These are phyloP conservation scores for Sisymbrium altissimum DNA, from an alignment of 345 rosid genomes.

Conservation along the genomic window DNA sequence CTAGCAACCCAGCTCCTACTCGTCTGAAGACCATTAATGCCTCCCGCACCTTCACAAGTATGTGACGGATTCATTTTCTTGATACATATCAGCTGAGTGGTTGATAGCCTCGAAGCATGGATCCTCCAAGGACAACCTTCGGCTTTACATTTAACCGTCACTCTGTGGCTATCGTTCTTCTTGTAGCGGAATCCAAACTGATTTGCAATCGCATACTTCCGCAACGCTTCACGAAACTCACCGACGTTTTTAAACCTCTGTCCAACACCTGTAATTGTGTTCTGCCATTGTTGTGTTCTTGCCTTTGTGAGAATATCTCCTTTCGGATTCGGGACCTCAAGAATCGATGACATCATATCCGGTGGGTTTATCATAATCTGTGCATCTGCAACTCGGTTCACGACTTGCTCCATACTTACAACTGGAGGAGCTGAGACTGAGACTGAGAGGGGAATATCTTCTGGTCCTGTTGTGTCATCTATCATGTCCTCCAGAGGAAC, in stretches of 20 bases:
- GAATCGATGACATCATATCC: constrained; percentile 47
- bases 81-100: constrained; percentile 84
- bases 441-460: constrained; percentile 28
- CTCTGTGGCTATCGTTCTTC: constrained; percentile 94
- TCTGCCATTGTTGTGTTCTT: constrained; percentile 88
- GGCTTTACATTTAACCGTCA: constrained; percentile 92
- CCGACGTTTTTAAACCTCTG: constrained; percentile 78
- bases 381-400: constrained; percentile 40
- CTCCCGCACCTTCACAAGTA: constrained; percentile 79
- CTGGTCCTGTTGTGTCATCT: constrained; percentile 49
- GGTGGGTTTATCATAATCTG: constrained; percentile 40
- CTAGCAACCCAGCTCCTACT: constrained; percentile 96
- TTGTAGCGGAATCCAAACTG: constrained; percentile 89
- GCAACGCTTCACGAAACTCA: constrained; percentile 82
- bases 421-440: constrained; percentile 39
- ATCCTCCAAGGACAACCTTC: constrained; percentile 98
- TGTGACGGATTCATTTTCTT: constrained; percentile 87
- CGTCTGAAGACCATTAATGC: constrained; percentile 74
- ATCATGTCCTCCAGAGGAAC: constrained; percentile 40
- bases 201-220: constrained; percentile 90
- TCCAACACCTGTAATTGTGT: constrained; percentile 85
- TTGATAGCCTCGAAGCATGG: constrained; percentile 86
- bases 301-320: constrained; percentile 58
- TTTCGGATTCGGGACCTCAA: constrained; percentile 41
- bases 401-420: constrained; percentile 43